Conservation (phyloP, 345 rosid genomes). For the Chamaenerion angustifolium region DNA sequence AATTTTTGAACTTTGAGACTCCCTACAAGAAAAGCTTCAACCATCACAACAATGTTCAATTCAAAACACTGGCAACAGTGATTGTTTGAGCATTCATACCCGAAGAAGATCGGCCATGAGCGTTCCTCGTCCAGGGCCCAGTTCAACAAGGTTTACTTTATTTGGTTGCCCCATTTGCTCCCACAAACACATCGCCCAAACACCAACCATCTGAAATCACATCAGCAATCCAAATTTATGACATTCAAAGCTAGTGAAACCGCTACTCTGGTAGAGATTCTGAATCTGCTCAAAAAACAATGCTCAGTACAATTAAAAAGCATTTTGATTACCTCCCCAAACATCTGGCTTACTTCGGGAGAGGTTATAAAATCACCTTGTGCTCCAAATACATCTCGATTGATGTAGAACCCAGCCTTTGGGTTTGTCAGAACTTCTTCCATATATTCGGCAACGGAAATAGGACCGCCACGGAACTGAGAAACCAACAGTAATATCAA, state of each 20-base stretch:
- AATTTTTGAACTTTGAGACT: constrained; percentile 51
- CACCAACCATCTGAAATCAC: constrained; percentile 56
- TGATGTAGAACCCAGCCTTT: constrained; percentile 77
- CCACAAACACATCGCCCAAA: constrained; percentile 92
- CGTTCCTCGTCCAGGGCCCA: constrained; percentile 94
- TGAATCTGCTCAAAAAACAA: no score
- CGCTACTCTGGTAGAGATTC: no score
- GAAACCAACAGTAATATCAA: constrained; percentile 10
- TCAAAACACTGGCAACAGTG: no score
- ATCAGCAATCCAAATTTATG: no score
- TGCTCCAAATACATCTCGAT: constrained; percentile 83
- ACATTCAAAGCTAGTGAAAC: no score
- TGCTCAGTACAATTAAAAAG: no score
- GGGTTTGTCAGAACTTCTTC: constrained; percentile 94
- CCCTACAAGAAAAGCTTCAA: constrained; percentile 36
- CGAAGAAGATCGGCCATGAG: constrained; percentile 91
- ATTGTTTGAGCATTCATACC: constrained; percentile 19
- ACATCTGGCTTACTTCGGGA: constrained; percentile 97
- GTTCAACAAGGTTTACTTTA: constrained; percentile 67
- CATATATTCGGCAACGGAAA: constrained; percentile 87
- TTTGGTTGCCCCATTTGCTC: constrained; percentile 86
- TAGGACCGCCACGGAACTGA: constrained; percentile 87
- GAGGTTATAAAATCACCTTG: constrained; percentile 94
- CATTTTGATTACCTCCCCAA: constrained; percentile 56
- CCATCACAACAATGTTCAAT: constrained; percentile 1